These are phyloP conservation scores for Euphorbia lathyris DNA, from an alignment of 345 rosid species.

Conservation along the genomic window DNA sequence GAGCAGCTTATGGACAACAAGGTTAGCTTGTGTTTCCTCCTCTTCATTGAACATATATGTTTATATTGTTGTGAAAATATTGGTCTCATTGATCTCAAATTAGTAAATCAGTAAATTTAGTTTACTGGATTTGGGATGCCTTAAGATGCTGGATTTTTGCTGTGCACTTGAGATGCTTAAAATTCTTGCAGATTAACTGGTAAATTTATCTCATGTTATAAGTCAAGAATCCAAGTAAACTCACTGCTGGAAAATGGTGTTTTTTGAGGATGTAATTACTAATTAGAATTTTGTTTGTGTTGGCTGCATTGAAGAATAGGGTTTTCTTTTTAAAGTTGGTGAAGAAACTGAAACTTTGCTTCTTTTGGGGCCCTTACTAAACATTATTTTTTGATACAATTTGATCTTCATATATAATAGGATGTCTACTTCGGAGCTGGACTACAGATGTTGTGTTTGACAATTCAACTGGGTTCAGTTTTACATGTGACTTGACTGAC, in stretches of 20 bases:
- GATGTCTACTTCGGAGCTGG: constrained; percentile 87
- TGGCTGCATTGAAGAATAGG: constrained; percentile 1
- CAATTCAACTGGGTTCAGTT: constrained; percentile 80
- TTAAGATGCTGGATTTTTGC: neutral
- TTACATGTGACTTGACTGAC: constrained; percentile 94
- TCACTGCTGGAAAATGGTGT: no score
- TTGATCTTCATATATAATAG: constrained; percentile 35
- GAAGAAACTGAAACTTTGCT: neutral
- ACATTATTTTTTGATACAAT: constrained; percentile 7
- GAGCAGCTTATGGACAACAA: constrained; percentile 79
- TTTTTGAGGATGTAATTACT: neutral
- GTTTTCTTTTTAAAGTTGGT: neutral
- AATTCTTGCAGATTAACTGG: neutral
- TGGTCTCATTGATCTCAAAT: neutral
- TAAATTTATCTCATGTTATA: neutral
- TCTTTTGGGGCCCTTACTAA: neutral
- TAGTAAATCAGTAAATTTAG: neutral
- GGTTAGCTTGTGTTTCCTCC: constrained; percentile 39
- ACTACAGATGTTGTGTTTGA: constrained; percentile 80
- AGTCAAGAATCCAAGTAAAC: neutral
- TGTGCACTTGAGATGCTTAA: neutral
- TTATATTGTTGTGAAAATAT: neutral
- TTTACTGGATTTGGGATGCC: neutral
- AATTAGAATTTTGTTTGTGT: neutral
- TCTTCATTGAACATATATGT: neutral